Conservation (phyloP, 345 rosid genomes). For the Boechera retrofracta region DNA sequence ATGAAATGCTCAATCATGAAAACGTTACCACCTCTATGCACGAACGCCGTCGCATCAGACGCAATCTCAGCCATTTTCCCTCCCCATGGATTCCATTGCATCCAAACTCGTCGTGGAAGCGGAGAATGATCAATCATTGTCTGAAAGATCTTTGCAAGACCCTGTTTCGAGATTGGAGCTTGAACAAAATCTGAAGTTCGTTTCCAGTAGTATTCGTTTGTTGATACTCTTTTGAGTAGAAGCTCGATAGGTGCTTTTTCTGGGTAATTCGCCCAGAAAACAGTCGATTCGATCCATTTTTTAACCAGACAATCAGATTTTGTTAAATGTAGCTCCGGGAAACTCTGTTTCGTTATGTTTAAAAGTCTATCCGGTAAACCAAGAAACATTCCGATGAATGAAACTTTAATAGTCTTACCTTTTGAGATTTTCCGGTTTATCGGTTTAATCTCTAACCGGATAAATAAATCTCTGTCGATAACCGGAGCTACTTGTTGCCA, state of each 20-base stretch:
- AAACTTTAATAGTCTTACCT: conserved; percentile 50
- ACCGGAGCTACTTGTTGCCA: conserved; percentile 49
- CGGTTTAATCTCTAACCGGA: conserved; percentile 47
- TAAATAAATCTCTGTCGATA: conserved; percentile 44
- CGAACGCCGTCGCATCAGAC: conserved; percentile 55
- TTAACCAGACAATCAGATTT: conserved; percentile 54
- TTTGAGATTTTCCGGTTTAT: conserved; percentile 34
- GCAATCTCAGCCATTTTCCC: conserved; percentile 64
- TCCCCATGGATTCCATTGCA: conserved; percentile 67
- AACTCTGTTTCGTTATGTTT: conserved; percentile 39
- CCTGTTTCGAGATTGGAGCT: conserved; percentile 49
- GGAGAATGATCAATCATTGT: conserved; percentile 52
- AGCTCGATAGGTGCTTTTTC: conserved; percentile 37
- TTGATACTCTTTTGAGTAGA: conserved; percentile 43
- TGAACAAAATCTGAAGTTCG: conserved; percentile 73
- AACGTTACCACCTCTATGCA: conserved; percentile 61
- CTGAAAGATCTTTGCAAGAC: conserved; percentile 47
- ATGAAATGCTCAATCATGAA: conserved; percentile 62
- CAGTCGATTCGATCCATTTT: conserved; percentile 60
- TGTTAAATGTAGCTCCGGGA: conserved; percentile 58
- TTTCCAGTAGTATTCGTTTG: conserved; percentile 50
- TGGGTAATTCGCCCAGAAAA: conserved; percentile 52
- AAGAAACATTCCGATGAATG: conserved; percentile 58
- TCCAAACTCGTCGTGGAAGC: conserved; percentile 37
- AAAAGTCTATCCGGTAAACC: conserved; percentile 54